These are phyloP conservation scores for Bacterosira constricta DNA, from an alignment of 108 stramenopile species.

Conservation along the genomic window DNA sequence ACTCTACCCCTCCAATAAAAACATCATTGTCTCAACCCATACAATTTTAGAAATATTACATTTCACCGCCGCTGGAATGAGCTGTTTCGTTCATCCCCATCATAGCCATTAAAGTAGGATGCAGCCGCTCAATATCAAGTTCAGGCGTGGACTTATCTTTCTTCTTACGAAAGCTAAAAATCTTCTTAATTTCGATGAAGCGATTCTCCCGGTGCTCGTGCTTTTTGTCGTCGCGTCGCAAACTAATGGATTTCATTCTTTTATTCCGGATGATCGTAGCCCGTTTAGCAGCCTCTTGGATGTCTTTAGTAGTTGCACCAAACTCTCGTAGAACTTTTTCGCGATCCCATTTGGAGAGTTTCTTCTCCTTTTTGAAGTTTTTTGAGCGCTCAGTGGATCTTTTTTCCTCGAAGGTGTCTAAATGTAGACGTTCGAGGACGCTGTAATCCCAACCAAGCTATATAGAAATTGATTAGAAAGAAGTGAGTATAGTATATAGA, in stretches of 20 bases:
- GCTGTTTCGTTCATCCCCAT: too few species aligned
- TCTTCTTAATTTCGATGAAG: too few species aligned
- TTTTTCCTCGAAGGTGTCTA: neutral
- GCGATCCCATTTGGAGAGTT: neutral
- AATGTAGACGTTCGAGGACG: neutral
- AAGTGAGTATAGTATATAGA: too few species aligned
- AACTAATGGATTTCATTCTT: neutral
- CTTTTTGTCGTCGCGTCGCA: neutral
- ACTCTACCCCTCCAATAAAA: too few species aligned
- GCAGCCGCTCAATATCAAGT: too few species aligned
- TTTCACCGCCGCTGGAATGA: too few species aligned
- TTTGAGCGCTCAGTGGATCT: neutral
- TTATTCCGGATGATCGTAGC: slow-evolving; percentile 4
- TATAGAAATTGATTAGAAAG: too few species aligned
- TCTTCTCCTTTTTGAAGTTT: neutral
- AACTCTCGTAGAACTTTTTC: neutral
- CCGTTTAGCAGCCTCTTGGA: neutral
- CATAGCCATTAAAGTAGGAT: too few species aligned
- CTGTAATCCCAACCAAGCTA: slow-evolving; percentile 12
- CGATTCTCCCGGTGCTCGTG: neutral
- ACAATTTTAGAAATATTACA: too few species aligned
- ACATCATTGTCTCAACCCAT: too few species aligned
- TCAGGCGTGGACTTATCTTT: too few species aligned
- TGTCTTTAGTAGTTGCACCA: neutral
- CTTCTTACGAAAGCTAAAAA: too few species aligned